Conservation (phyloP, 495 filamentous ascomycete genomes). For the Bacidia gigantensis region DNA sequence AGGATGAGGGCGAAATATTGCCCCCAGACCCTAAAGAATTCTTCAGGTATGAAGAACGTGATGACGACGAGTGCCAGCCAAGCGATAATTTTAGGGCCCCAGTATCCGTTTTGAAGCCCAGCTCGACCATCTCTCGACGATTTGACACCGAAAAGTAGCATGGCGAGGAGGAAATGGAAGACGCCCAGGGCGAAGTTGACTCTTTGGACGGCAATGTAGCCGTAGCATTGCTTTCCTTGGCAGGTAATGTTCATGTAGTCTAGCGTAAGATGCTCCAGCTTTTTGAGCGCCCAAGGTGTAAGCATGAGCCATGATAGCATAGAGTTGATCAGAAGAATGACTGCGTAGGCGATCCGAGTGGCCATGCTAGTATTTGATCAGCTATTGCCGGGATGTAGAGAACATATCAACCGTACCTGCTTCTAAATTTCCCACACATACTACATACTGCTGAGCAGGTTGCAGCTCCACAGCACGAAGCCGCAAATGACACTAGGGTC, state of each 20-base stretch:
- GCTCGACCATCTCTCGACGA: constrained; percentile 80
- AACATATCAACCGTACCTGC: constrained; percentile 47
- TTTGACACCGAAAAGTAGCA: constrained; percentile 73
- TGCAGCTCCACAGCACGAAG: constrained; percentile 87
- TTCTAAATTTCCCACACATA: constrained; percentile 89
- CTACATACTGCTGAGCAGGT: constrained; percentile 91
- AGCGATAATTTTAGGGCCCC: constrained; percentile 73
- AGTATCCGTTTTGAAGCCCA: constrained; percentile 84
- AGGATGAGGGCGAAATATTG: constrained; percentile 82
- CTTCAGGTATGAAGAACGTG: constrained; percentile 89
- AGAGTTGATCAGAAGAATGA: constrained; percentile 91
- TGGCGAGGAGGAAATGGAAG: constrained; percentile 76
- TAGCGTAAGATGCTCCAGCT: constrained; percentile 76
- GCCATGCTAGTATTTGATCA: constrained; percentile 52
- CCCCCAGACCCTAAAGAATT: constrained; percentile 91
- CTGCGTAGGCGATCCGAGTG: constrained; percentile 92
- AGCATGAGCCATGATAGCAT: constrained; percentile 98
- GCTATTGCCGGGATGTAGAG: neutral
- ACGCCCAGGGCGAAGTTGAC: constrained; percentile 95
- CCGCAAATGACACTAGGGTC: constrained; percentile 64
- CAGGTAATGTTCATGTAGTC: constrained; percentile 93
- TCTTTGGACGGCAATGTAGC: constrained; percentile 89
- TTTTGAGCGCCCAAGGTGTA: constrained; percentile 95
- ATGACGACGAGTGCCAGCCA: constrained; percentile 79
- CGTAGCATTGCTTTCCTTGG: constrained; percentile 79